These are phyloP conservation scores for Saposhnikovia divaricata DNA, from an alignment of 129 eudicot genomes.

Conservation along the genomic window DNA sequence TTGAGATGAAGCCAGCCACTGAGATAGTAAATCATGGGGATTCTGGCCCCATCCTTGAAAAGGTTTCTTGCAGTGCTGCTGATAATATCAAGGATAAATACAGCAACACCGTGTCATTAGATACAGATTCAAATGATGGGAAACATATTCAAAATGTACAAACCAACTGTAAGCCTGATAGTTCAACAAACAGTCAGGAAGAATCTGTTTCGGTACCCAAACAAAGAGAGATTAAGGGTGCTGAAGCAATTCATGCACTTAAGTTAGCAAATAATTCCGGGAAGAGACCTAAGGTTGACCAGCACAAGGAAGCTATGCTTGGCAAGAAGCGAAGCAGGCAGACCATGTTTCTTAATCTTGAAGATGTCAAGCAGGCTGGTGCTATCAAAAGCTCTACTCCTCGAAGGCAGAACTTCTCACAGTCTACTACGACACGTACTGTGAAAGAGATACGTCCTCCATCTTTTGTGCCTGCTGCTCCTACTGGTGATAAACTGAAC, in stretches of 20 bases:
- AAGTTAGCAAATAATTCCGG: conserved; percentile 62
- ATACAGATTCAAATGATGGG: conserved; percentile 24
- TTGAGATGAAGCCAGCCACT: conserved; percentile 25
- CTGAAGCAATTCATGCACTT: conserved; percentile 72
- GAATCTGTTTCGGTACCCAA: conserved; percentile 46
- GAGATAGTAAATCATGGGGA: conserved; percentile 17
- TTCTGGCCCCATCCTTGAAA: neutral
- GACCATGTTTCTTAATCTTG: conserved; percentile 90
- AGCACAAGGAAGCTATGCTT: conserved; percentile 85
- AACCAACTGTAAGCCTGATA: conserved; percentile 22
- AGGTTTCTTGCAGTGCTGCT: neutral
- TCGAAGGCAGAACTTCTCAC: conserved; percentile 58
- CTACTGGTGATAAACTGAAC: conserved; percentile 39
- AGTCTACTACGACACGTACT: conserved; percentile 51
- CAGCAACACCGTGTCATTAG: conserved; percentile 20
- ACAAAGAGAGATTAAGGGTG: conserved; percentile 60
- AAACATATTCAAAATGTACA: conserved; percentile 28
- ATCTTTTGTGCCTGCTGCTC: conserved; percentile 27
- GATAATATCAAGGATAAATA: conserved; percentile 31
- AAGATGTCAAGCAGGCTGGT: conserved; percentile 88
- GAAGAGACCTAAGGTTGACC: conserved; percentile 80
- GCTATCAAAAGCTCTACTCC: conserved; percentile 68
- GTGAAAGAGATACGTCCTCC: conserved; percentile 45
- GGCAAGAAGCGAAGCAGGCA: conserved; percentile 92
- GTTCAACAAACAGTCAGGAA: conserved; percentile 38